These are phyloP conservation scores for Raffaelea deltoideospora DNA, from an alignment of 2,329 filamentous ascomycete genomes.

Conservation along the genomic window DNA sequence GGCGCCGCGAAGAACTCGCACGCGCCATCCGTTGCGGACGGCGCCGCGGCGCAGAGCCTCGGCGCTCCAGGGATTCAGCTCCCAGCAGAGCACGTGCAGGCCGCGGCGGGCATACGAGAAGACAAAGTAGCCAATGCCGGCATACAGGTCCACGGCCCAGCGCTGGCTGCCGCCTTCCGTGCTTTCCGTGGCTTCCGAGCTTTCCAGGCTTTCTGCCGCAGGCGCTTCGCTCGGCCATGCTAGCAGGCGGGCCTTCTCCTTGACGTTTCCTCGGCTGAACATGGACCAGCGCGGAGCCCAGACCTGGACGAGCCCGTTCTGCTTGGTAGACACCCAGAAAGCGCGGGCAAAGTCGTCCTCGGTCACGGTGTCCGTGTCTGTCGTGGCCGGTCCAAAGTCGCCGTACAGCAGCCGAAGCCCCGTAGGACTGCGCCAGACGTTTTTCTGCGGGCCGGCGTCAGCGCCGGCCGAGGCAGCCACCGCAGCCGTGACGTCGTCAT, in stretches of 20 bases:
- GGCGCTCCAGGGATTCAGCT: slow-evolving; percentile 77
- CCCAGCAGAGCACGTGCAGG: slow-evolving; percentile 68
- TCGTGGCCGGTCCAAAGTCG: slow-evolving; percentile 46
- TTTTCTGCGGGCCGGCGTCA: too few relatives aligned
- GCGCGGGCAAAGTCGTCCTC: slow-evolving; percentile 45
- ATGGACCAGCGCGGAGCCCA: slow-evolving; percentile 89
- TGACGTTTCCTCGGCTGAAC: slow-evolving; percentile 85
- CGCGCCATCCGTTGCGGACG: slow-evolving; percentile 48
- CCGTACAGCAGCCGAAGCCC: slow-evolving; percentile 57
- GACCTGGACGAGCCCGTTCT: slow-evolving; percentile 66
- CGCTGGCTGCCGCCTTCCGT: not conserved
- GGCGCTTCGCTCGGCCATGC: slow-evolving; percentile 23
- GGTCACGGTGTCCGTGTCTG: slow-evolving; percentile 12
- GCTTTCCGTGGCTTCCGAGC: not conserved
- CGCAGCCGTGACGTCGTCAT: too few relatives aligned
- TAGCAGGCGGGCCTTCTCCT: slow-evolving; percentile 70
- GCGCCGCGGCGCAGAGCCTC: slow-evolving; percentile 72
- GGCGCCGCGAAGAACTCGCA: slow-evolving; percentile 32
- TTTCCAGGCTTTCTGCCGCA: not conserved
- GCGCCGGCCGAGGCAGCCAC: too few relatives aligned
- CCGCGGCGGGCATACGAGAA: slow-evolving; percentile 68
- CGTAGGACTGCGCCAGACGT: slow-evolving; percentile 58
- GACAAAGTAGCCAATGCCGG: slow-evolving; percentile 86
- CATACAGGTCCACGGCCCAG: slow-evolving; percentile 69
- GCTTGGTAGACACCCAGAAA: slow-evolving; percentile 65